Conservation (phyloP, 192 early-diverging fungal species). For the Backusella sp. region DNA sequence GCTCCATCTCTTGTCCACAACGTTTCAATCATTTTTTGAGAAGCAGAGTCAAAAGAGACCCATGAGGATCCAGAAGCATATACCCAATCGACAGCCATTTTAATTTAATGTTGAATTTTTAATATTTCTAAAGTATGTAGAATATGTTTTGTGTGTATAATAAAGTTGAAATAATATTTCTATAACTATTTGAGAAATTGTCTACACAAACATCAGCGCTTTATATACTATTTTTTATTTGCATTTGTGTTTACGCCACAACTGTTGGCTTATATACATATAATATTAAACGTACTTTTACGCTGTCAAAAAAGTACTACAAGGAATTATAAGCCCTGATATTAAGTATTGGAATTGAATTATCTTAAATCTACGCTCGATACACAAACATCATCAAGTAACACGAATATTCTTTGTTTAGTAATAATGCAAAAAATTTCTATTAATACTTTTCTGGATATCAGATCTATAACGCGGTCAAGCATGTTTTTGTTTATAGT, state of each 20-base stretch:
- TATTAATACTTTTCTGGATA: slow-evolving; percentile 3
- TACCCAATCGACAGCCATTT: slow-evolving; percentile 16
- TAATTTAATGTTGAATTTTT: background rate
- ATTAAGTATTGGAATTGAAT: background rate
- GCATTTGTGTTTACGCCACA: background rate
- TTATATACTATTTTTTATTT: slow-evolving; percentile 5
- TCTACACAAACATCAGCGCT: background rate
- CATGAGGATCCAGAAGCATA: slow-evolving; percentile 16
- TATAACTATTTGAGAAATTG: background rate
- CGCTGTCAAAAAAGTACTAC: background rate
- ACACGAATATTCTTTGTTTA: background rate
- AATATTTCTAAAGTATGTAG: background rate
- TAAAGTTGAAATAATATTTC: background rate
- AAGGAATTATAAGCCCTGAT: background rate
- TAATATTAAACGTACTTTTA: background rate
- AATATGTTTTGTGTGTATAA: background rate
- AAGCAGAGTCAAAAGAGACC: slow-evolving; percentile 15
- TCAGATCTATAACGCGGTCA: background rate
- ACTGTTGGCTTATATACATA: background rate
- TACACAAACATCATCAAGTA: background rate
- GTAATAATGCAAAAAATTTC: background rate
- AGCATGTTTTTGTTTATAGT: background rate
- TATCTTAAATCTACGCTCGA: background rate
- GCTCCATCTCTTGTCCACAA: slow-evolving; percentile 8
- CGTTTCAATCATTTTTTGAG: slow-evolving; percentile 10